Percentiles rank a stretch among this genome's conserved stretches.
Evolutionary conservation across 345 rosid genomes (phyloP).

Genomic region (Linum lewisii): DNA sequence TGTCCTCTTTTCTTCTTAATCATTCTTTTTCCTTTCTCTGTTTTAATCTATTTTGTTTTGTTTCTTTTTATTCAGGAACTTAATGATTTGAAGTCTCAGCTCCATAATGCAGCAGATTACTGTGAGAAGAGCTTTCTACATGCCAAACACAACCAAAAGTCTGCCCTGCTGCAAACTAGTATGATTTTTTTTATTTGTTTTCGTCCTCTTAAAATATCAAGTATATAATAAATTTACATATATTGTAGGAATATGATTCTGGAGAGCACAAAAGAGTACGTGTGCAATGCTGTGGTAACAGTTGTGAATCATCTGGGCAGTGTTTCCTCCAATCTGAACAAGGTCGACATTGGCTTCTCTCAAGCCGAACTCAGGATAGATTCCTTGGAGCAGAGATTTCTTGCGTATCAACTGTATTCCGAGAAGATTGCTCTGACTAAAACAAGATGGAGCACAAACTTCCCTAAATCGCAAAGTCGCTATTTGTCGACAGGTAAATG

Average conservation of each 20-base stretch:
- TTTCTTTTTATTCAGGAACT: conserved; percentile 34
- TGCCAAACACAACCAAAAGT: conserved; percentile 35
- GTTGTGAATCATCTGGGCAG: conserved; percentile 62
- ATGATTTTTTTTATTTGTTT: neutral
- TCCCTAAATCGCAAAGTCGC: conserved; percentile 37
- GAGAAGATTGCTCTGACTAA: conserved; percentile 35
- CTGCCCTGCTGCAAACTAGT: conserved; percentile 11
- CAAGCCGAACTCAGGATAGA: conserved; percentile 45
- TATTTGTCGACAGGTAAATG: conserved; percentile 35
- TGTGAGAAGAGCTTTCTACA: conserved; percentile 43
- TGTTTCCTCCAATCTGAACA: conserved; percentile 44
- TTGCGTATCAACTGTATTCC: conserved; percentile 31
- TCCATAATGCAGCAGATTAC: conserved; percentile 56
- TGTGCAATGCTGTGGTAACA: conserved; percentile 49
- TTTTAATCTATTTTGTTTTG: neutral
- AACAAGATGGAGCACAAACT: conserved; percentile 29
- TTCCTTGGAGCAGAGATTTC: conserved; percentile 51
- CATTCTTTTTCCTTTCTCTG: neutral
- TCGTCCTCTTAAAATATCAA: neutral
- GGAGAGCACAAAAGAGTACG: conserved; percentile 59
- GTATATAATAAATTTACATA: neutral
- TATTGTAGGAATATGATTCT: conserved; percentile 25
- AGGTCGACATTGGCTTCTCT: conserved; percentile 23
- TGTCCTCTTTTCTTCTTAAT: neutral
- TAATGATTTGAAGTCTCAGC: conserved; percentile 52